These are phyloP conservation scores for Rhodotorula sp. DNA, from an alignment of 1,284 basidiomycete genomes.

Conservation along the genomic window DNA sequence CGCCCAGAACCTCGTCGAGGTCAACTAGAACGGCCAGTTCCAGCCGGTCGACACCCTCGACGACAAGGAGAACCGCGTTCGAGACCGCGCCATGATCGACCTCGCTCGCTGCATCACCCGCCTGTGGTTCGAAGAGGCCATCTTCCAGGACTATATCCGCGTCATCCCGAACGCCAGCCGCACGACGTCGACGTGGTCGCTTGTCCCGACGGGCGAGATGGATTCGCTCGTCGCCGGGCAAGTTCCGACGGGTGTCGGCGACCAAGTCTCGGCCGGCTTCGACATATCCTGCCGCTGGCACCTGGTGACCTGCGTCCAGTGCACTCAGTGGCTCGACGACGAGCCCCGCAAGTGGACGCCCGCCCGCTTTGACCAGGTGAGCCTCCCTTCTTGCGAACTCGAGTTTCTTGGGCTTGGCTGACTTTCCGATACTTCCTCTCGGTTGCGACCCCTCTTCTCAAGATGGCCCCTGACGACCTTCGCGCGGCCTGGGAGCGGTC, in stretches of 20 bases:
- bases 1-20: constrained; percentile 64
- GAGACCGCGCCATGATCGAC: constrained; percentile 68
- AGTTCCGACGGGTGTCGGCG: constrained; percentile 66
- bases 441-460: too few species aligned
- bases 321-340: constrained; percentile 63
- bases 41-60: constrained; percentile 49
- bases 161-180: constrained; percentile 31
- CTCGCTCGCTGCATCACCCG: constrained; percentile 68
- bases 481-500: too few species aligned
- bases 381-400: constrained; percentile 4
- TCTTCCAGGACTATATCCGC: constrained; percentile 34
- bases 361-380: constrained; percentile 54
- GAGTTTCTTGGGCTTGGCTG: constrained; percentile 52
- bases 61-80: constrained; percentile 52
- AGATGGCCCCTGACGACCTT: constrained; percentile 65
- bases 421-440: constrained; percentile 44
- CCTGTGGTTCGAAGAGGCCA: constrained; percentile 24
- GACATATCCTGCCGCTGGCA: constrained; percentile 66
- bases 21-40: constrained; percentile 61
- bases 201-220: constrained; percentile 54
- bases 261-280: constrained; percentile 63
- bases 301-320: constrained; percentile 65
- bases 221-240: constrained; percentile 64
- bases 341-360: constrained; percentile 37
- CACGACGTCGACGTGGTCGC: constrained; percentile 32